A percentile compares a stretch with the other conserved stretches of the same genome.
phyloP scores from a whole-genome alignment of 1,284 basidiomycete species.

The Cryptococcus wingfieldii region DNA sequence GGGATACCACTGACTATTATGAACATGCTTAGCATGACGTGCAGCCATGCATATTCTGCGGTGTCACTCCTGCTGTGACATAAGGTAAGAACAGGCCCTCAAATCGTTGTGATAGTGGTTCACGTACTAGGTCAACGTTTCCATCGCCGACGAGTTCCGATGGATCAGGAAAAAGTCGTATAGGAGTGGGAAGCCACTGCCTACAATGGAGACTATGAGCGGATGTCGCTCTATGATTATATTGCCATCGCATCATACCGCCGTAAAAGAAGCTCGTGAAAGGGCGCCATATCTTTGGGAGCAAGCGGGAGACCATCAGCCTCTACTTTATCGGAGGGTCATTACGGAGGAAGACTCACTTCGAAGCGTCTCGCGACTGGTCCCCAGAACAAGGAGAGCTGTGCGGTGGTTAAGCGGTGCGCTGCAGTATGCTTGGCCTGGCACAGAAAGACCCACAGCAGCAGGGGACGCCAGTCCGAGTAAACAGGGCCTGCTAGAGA shows the following conservation, averaged over 20 bases:
- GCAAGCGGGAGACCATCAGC: neutral
- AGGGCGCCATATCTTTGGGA: conserved; percentile 38
- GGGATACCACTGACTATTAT: conserved; percentile 25
- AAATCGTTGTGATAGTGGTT: neutral
- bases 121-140: conserved; percentile 36
- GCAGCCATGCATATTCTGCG: conserved; percentile 43
- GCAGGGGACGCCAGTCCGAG: conserved; percentile 23
- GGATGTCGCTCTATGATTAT: neutral
- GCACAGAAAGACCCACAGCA: conserved; percentile 11
- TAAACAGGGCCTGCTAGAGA: conserved; percentile 24
- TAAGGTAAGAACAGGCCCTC: neutral
- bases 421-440: neutral
- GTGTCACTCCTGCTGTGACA: conserved; percentile 31
- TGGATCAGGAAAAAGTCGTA: conserved; percentile 46
- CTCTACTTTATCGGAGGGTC: neutral
- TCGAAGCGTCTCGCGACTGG: conserved; percentile 20
- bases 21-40: conserved; percentile 31
- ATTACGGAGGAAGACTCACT: conserved; percentile 11
- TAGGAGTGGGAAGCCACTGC: conserved; percentile 36
- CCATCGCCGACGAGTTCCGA: conserved; percentile 42
- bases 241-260: conserved; percentile 17
- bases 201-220: conserved; percentile 7
- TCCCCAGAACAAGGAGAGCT: conserved; percentile 31
- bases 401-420: neutral
- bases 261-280: conserved; percentile 43